Evolutionary conservation across 345 rosid species (phyloP).

Genomic region (Syzygium aqueum): DNA sequence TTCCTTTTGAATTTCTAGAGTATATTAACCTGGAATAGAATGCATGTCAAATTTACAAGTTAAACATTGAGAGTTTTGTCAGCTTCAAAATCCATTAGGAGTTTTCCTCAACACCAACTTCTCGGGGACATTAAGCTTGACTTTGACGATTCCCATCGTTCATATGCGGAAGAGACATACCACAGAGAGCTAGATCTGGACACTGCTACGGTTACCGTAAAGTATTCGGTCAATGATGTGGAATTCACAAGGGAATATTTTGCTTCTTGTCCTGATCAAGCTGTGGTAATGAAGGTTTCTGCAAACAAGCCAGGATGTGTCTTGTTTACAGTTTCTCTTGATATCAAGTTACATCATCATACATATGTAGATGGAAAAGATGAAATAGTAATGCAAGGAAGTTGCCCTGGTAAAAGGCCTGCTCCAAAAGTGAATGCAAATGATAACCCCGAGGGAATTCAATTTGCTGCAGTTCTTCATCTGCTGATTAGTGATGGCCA

Average conservation of each 20-base stretch:
- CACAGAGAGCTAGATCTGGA: conserved; percentile 80
- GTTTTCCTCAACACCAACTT: too few species aligned
- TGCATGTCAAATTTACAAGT: too few species aligned
- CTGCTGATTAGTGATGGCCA: conserved; percentile 43
- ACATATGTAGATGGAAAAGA: conserved; percentile 32
- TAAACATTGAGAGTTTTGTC: too few species aligned
- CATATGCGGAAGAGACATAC: conserved; percentile 53
- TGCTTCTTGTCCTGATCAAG: conserved; percentile 70
- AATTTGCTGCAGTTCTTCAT: conserved; percentile 60
- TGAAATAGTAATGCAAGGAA: conserved; percentile 60
- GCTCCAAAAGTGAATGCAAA: conserved; percentile 26
- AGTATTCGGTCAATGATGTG: conserved; percentile 52
- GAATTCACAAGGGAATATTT: conserved; percentile 66
- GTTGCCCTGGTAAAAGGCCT: conserved; percentile 61
- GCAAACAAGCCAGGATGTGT: conserved; percentile 56
- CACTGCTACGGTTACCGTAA: conserved; percentile 62
- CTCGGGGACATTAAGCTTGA: conserved; percentile 80
- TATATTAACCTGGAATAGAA: too few species aligned
- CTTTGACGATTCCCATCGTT: conserved; percentile 68
- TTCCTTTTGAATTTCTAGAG: too few species aligned
- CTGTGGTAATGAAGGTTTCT: conserved; percentile 55
- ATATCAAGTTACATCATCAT: conserved; percentile 52
- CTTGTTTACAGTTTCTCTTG: conserved; percentile 57
- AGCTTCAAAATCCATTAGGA: too few species aligned
- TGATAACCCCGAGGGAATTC: conserved; percentile 57